phyloP scores from a whole-genome alignment of 225 moss, liverwort and hornwort species.

The Thuidium tamariscinum region DNA sequence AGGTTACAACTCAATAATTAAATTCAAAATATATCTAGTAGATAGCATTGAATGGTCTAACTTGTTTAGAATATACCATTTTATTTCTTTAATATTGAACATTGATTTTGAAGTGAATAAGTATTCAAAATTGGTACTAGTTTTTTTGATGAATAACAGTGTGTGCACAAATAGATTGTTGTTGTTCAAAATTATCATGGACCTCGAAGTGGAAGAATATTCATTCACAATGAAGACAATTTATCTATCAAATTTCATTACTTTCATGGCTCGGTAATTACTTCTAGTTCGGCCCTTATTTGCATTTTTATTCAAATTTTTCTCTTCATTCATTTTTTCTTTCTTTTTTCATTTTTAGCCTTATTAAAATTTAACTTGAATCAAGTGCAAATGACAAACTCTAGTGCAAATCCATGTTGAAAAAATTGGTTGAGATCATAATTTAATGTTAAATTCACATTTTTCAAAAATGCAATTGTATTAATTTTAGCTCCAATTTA shows the following conservation, averaged over 20 bases:
- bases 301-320: neutral
- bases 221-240: constrained; percentile 44
- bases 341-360: no score
- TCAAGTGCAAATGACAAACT: no score
- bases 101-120: neutral
- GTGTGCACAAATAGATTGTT: constrained; percentile 14
- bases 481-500: no score
- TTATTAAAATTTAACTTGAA: no score
- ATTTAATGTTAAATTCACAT: no score
- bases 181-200: constrained; percentile 78
- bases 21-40: neutral
- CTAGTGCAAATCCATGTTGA: fast-evolving
- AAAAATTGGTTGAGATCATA: neutral
- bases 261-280: constrained; percentile 36
- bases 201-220: constrained; percentile 38
- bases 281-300: neutral
- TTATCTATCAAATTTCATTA: constrained; percentile 42
- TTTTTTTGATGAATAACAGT: neutral
- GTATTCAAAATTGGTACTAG: neutral
- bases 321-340: neutral
- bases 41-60: no score
- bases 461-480: fast-evolving
- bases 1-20: neutral
- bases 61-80: no score
- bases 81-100: neutral